Evolutionary conservation across 139 green algal species (phyloP).

Genomic region (Astrephomene gubernaculifera): DNA sequence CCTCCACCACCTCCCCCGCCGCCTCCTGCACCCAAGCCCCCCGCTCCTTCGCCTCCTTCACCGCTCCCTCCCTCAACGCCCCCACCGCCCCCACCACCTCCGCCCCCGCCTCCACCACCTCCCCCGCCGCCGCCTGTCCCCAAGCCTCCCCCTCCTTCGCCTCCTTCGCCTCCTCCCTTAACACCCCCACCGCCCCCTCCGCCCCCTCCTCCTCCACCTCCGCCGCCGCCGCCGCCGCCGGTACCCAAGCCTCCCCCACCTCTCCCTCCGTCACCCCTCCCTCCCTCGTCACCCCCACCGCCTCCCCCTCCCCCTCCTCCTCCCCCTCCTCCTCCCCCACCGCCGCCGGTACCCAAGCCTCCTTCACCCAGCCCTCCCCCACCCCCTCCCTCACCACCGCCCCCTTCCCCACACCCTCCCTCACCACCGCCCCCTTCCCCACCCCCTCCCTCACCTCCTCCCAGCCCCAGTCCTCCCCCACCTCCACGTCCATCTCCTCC

Average conservation of each 20-base stretch:
- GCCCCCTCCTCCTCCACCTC: not conserved
- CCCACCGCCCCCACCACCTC: not conserved
- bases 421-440: not conserved
- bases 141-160: not conserved
- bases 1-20: not conserved
- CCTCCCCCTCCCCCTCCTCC: not conserved
- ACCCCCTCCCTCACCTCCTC: not conserved
- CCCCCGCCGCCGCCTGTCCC: not conserved
- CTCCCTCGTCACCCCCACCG: not conserved
- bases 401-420: not conserved
- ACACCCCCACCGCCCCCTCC: not conserved
- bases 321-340: not conserved
- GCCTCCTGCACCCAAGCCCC: not conserved
- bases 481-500: not conserved
- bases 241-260: slow-evolving; percentile 4
- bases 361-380: not conserved
- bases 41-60: not conserved
- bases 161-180: not conserved
- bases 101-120: not conserved
- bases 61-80: not conserved
- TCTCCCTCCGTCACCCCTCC: not conserved
- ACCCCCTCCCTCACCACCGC: not conserved
- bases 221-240: not conserved
- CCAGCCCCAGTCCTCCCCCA: not conserved
- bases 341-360: not conserved